Percentiles rank a stretch among this genome's conserved stretches.
phyloP scores from a whole-genome alignment of 2,329 filamentous ascomycete species.

The Beauveria bassiana region DNA sequence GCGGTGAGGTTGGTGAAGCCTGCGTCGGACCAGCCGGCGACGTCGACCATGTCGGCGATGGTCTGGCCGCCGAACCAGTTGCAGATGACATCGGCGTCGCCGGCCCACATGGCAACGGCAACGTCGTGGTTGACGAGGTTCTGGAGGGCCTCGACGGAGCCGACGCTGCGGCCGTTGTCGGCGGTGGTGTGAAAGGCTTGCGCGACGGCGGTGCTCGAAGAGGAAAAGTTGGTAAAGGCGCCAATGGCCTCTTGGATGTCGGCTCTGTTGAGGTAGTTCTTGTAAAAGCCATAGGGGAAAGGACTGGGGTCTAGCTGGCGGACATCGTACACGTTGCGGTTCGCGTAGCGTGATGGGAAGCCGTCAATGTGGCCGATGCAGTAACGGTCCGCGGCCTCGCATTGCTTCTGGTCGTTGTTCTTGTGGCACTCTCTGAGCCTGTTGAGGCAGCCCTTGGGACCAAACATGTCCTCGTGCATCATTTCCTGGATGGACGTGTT shows the following conservation, averaged over 20 bases:
- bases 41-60: conserved; percentile 51
- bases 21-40: conserved; percentile 35
- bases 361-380: conserved; percentile 24
- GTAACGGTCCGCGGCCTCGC: background rate
- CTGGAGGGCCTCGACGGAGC: conserved; percentile 39
- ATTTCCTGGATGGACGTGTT: background rate
- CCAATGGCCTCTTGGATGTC: conserved; percentile 50
- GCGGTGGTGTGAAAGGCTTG: background rate
- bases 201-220: background rate
- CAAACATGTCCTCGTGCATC: conserved; percentile 51
- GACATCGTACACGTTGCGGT: conserved; percentile 53
- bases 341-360: conserved; percentile 41
- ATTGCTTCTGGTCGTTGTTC: background rate
- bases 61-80: conserved; percentile 62
- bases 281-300: conserved; percentile 48
- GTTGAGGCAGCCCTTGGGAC: conserved; percentile 20
- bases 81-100: conserved; percentile 48
- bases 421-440: background rate
- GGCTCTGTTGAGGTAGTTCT: conserved; percentile 49
- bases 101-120: conserved; percentile 60
- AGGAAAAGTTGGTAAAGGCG: background rate
- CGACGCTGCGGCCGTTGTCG: background rate
- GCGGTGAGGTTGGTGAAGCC: conserved; percentile 65
- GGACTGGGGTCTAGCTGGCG: conserved; percentile 47
- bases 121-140: conserved; percentile 49